Evolutionary conservation across 345 rosid genomes (phyloP).

Genomic region (Bretschneidera sinensis): DNA sequence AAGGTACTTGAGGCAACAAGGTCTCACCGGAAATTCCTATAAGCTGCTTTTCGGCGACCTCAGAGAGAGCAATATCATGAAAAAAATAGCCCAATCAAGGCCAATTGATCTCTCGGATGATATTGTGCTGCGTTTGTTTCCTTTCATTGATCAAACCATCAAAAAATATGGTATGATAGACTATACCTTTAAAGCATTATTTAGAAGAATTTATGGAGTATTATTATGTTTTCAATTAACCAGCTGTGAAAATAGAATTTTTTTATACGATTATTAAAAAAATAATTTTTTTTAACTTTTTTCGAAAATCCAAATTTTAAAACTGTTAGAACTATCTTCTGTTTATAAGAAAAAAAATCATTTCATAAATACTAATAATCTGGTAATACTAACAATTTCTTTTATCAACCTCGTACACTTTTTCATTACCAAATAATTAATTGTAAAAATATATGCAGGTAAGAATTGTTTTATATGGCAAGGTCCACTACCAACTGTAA

Average conservation of each 20-base stretch:
- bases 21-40: conserved; percentile 23
- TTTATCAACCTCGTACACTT: no score
- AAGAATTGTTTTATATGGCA: conserved; percentile 39
- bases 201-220: background rate
- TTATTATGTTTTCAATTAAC: background rate
- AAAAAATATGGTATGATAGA: conserved; percentile 10
- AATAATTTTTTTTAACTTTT: no score
- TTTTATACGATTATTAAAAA: no score
- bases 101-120: conserved; percentile 14
- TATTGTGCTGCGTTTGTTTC: conserved; percentile 7
- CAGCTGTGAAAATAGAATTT: background rate
- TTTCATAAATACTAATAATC: no score
- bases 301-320: no score
- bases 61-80: conserved; percentile 10
- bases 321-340: no score
- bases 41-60: conserved; percentile 18
- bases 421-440: no score
- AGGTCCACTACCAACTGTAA: conserved; percentile 37
- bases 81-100: conserved; percentile 4
- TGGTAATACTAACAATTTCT: no score
- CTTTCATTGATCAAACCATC: conserved; percentile 11
- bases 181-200: no score
- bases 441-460: conserved; percentile 16
- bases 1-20: conserved; percentile 23
- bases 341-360: no score